A percentile compares a stretch with the other conserved stretches of the same genome.
These are phyloP conservation scores for Syzygium oleosum DNA, from an alignment of 345 rosid species.

Conservation along the genomic window DNA sequence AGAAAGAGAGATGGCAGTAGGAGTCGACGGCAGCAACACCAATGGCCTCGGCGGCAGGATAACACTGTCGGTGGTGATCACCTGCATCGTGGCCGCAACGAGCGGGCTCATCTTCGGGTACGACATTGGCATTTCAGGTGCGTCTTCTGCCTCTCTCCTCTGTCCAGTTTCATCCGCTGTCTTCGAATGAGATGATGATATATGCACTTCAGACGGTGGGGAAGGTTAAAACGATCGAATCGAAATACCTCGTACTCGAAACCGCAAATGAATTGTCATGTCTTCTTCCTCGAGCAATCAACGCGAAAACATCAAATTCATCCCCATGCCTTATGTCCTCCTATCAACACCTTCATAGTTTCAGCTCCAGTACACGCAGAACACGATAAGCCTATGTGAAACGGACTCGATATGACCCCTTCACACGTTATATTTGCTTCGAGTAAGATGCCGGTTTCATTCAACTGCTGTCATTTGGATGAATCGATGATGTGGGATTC, in stretches of 20 bases:
- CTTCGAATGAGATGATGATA: no score
- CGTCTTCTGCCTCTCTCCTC: neutral
- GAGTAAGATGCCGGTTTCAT: no score
- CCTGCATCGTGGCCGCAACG: constrained; percentile 69
- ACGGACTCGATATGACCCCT: no score
- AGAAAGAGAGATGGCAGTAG: constrained; percentile 32
- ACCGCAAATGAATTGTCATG: neutral
- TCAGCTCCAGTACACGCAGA: neutral
- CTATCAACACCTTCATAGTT: neutral
- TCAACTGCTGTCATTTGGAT: no score
- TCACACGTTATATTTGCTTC: no score
- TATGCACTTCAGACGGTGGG: no score
- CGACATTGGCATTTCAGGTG: constrained; percentile 79
- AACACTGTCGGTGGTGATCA: constrained; percentile 44
- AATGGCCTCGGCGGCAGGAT: constrained; percentile 24
- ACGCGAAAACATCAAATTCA: neutral
- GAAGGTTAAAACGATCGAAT: no score
- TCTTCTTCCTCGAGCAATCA: neutral
- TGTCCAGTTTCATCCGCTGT: neutral
- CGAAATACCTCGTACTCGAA: no score
- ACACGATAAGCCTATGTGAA: no score
- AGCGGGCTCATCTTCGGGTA: constrained; percentile 81
- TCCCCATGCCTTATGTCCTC: neutral
- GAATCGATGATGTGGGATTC: no score
- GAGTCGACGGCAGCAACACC: constrained; percentile 19